Base-by-base conservation (phyloP, 345 rosid genomes). In the Punica granatum region DNA sequence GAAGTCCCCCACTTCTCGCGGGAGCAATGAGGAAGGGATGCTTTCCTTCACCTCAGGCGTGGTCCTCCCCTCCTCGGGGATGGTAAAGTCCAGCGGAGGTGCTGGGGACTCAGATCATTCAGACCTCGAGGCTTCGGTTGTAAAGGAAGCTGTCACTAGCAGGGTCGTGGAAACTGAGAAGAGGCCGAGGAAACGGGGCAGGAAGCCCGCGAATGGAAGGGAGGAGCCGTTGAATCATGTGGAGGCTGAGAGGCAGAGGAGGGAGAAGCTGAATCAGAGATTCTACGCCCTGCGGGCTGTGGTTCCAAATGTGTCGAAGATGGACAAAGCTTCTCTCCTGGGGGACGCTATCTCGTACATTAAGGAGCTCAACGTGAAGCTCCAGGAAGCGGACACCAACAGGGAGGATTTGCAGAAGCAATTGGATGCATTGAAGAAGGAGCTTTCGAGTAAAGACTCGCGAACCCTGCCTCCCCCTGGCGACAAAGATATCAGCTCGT, bases 201-300 rank as follows among this genome's bases (percentile, higher is more conserved):
- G 99, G 46, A 95, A 95, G 69, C 99, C 99, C 0, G 99, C 99
- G 0, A 93, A 90, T 48, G 98, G 98, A 21, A 76, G 98, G 76
- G 97, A 93, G 73, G 98, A 93, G 79, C 98, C 97, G 0, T 66
- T 93, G 80, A 93, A 93, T 75, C 98, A 93, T 42, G 98, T 93
- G 0, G 98, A 93, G 70, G 98, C 98, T 36, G 98, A 93, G 86
- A 86, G 98, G 60, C 98, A 93, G 73, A 89, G 98, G 80, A 83
- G 97, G 67, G 97, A 93, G 90, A 93, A 90, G 84, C 86, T 93
- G 42, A 93, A 93, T 72, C 97, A 90, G 75, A 79, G 80, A 73
- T 90, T 93, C 73, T 93, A 93, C 31, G 84, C 98, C 0, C 69
- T 93, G 28, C 82, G 98, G 72, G 97, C 94, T 44, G 92, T 90